Base-by-base conservation (phyloP, 2,329 filamentous ascomycete species). In the Fusarium falciforme region DNA sequence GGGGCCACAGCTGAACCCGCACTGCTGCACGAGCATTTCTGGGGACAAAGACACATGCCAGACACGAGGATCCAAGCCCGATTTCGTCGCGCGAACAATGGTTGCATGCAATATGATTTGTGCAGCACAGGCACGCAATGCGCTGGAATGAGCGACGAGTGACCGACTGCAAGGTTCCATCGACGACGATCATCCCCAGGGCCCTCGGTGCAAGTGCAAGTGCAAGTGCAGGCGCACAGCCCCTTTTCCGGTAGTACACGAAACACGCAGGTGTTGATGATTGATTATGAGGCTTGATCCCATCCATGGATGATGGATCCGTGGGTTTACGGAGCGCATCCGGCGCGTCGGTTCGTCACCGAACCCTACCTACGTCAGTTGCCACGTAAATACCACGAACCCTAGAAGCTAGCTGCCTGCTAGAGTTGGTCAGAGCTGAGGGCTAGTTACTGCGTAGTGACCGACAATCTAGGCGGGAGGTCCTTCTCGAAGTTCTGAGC, bases 161-260 rank as follows among this genome's bases (percentile, higher is more conserved):
- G 52, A 38, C 35, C 47, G 17, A 31, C 27, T 63, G 25, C 58
- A 67, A 64, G 44, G 57, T 57, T 72, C 61, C 59, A 62, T 77
- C 67, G 63, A 65, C 61, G 76, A 69, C 57, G 66, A 74, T 72
- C 72, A 59, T 68, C 63, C 63, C 25, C 47, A 38, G 14, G 42
- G 20, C 42, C 52, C 54, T 66, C 66, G 58, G 52, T 52, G 58
- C 47, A 44, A 22, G 40, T 47, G 49, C 40, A 42, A 12, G 38
- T 40, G 17, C 12, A 44, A 22, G 42, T 47, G 42, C 47, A 71
- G 66, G 61, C 49, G 52, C 64, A 67, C 59, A 64, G 68, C 76
- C 76, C 74, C 67, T 68, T 77, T 78, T 69, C 68, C 61, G 11
- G 55, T 38, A 49, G 66, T 63, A 67, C 61, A 68, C 67, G 73